phyloP scores from a whole-genome alignment of 2,329 filamentous ascomycete species.

The Ampelomyces quisqualis region DNA sequence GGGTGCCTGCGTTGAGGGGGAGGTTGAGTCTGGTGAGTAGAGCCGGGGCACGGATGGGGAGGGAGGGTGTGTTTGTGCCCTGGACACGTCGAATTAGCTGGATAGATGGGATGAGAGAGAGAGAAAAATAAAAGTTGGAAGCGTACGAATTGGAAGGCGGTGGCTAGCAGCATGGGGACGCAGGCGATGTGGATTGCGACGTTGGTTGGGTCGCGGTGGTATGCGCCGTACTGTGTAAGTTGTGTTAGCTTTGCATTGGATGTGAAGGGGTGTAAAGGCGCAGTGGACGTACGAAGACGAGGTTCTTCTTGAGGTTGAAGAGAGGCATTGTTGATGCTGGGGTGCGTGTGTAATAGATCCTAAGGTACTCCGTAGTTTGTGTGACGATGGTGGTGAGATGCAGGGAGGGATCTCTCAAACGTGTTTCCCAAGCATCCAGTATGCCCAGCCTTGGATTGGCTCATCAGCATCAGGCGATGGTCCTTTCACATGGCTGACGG shows the following conservation, averaged over 20 bases:
- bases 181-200: constrained; percentile 76
- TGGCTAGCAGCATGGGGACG: constrained; percentile 72
- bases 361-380: too few species aligned
- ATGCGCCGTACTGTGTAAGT: constrained; percentile 74
- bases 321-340: constrained; percentile 21
- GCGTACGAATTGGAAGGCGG: constrained; percentile 69
- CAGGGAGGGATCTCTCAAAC: too few species aligned
- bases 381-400: neutral
- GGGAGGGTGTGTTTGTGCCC: constrained; percentile 58
- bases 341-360: neutral
- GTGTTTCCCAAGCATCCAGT: too few species aligned
- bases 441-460: too few species aligned
- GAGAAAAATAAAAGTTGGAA: neutral
- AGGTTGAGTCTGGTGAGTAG: constrained; percentile 40
- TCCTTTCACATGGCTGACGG: neutral
- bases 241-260: neutral
- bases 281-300: constrained; percentile 29
- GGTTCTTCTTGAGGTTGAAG: constrained; percentile 39
- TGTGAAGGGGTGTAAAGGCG: too few species aligned
- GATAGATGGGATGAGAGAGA: neutral
- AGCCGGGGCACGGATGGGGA: constrained; percentile 39
- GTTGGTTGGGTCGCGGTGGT: constrained; percentile 77
- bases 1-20: constrained; percentile 48
- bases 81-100: constrained; percentile 25
- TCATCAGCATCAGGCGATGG: neutral